Evolutionary conservation across 306 rosid species (phyloP).

Genomic region (Quercus cerris): DNA sequence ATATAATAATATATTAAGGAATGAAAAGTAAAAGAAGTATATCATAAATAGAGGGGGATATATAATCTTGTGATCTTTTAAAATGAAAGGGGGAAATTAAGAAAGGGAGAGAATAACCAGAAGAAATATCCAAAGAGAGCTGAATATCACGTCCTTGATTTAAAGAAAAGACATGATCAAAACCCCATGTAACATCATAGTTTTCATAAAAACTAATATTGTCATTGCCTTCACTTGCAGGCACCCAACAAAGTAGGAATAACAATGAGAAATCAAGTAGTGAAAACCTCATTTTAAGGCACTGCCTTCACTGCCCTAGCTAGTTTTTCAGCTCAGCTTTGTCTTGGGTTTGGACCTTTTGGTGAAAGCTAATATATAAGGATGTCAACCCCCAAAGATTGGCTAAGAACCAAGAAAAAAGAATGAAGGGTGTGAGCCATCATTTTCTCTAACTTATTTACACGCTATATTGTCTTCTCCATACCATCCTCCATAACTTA

Average conservation of each 20-base stretch:
- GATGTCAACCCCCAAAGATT: neutral
- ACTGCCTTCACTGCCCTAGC: neutral
- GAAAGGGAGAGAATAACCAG: slow-evolving; percentile 29
- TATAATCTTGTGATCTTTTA: too few species aligned
- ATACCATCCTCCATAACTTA: slow-evolving; percentile 24
- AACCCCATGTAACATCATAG: slow-evolving; percentile 45
- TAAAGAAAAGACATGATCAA: slow-evolving; percentile 20
- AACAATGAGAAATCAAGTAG: neutral
- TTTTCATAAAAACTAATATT: slow-evolving; percentile 34
- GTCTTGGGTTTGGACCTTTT: neutral
- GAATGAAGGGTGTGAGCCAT: slow-evolving; percentile 39
- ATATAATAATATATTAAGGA: too few species aligned
- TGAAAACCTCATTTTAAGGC: slow-evolving; percentile 20
- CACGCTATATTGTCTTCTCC: slow-evolving; percentile 39
- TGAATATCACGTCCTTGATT: slow-evolving; percentile 39
- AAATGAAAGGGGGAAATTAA: too few species aligned
- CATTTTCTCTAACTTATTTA: slow-evolving; percentile 29
- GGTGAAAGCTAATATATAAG: neutral
- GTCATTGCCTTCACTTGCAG: neutral
- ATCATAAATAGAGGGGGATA: too few species aligned
- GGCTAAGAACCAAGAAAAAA: slow-evolving; percentile 2
- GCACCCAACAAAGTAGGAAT: slow-evolving; percentile 2
- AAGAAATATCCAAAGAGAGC: slow-evolving; percentile 45
- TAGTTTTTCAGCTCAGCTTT: neutral
- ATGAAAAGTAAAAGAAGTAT: too few species aligned